Evolutionary conservation across 768 basidiomycete species (phyloP).

Genomic region (Amyloporia xantha): DNA sequence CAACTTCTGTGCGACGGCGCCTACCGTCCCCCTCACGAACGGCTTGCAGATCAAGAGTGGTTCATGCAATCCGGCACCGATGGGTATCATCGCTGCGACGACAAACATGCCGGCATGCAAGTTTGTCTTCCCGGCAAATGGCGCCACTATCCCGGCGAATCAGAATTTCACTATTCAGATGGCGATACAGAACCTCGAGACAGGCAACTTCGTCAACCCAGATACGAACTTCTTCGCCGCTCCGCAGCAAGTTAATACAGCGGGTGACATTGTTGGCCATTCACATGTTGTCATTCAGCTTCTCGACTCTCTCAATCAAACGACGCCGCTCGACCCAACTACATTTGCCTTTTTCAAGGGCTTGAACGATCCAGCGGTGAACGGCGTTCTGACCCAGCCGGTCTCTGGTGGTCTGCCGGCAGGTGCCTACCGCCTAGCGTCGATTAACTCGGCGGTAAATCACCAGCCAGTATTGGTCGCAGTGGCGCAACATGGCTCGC

Average conservation of each 20-base stretch:
- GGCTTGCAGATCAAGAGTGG: conserved; percentile 35
- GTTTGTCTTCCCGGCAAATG: conserved; percentile 44
- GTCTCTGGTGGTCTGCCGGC: conserved; percentile 38
- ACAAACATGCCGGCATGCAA: conserved; percentile 49
- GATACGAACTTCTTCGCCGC: conserved; percentile 44
- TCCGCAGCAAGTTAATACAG: conserved; percentile 43
- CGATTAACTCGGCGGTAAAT: conserved; percentile 42
- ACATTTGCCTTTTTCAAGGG: conserved; percentile 65
- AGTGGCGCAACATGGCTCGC: conserved; percentile 35
- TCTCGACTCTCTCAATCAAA: conserved; percentile 35
- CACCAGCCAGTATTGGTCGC: conserved; percentile 34
- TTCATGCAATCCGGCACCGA: conserved; percentile 56
- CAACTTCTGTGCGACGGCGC: conserved; percentile 41
- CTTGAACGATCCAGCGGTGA: conserved; percentile 35
- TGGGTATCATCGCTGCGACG: conserved; percentile 50
- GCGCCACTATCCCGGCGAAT: conserved; percentile 38
- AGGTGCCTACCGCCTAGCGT: conserved; percentile 35
- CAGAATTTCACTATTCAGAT: conserved; percentile 48
- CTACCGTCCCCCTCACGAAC: conserved; percentile 38
- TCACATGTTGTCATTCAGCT: conserved; percentile 49
- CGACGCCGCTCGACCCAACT: conserved; percentile 38
- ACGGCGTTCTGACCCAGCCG: conserved; percentile 33
- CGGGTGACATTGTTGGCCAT: conserved; percentile 44
- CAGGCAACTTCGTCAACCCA: conserved; percentile 57
- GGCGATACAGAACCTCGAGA: conserved; percentile 36